These are phyloP conservation scores for Cladophialophora yegresii DNA, from an alignment of 2,329 filamentous ascomycete genomes.

Conservation along the genomic window DNA sequence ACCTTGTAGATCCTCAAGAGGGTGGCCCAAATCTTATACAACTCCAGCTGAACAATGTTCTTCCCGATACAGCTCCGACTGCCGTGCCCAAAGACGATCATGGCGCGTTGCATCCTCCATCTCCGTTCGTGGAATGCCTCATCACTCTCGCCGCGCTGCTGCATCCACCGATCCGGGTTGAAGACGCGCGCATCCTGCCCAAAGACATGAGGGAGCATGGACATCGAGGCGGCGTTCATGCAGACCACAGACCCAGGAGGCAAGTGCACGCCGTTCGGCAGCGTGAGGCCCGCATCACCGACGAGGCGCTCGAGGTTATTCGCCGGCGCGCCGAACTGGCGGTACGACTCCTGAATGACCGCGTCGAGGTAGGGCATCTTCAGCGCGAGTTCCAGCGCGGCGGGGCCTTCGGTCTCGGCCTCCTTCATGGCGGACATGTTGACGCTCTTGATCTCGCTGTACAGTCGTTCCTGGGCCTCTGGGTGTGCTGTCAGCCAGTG, in stretches of 20 bases:
- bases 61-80: constrained; percentile 16
- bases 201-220: constrained; percentile 9
- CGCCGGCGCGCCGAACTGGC: constrained; percentile 14
- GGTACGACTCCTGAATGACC: constrained; percentile 17
- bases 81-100: constrained; percentile 13
- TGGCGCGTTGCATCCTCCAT: constrained; percentile 6
- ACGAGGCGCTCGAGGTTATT: constrained; percentile 16
- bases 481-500: constrained; percentile 12
- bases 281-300: not conserved
- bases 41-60: constrained; percentile 16
- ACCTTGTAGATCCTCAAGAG: constrained; percentile 18
- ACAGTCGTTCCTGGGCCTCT: constrained; percentile 14
- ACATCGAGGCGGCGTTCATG: constrained; percentile 16
- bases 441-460: constrained; percentile 13
- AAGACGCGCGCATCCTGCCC: constrained; percentile 7
- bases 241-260: constrained; percentile 8
- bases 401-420: constrained; percentile 11
- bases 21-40: constrained; percentile 18
- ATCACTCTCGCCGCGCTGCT: constrained; percentile 1
- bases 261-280: constrained; percentile 8
- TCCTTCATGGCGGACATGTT: constrained; percentile 16
- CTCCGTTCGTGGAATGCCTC: constrained; percentile 10
- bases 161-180: constrained; percentile 16
- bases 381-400: constrained; percentile 12
- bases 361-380: constrained; percentile 19